Conservation (phyloP, 176 grass and related monocot species). For the Eragrostis curvula region DNA sequence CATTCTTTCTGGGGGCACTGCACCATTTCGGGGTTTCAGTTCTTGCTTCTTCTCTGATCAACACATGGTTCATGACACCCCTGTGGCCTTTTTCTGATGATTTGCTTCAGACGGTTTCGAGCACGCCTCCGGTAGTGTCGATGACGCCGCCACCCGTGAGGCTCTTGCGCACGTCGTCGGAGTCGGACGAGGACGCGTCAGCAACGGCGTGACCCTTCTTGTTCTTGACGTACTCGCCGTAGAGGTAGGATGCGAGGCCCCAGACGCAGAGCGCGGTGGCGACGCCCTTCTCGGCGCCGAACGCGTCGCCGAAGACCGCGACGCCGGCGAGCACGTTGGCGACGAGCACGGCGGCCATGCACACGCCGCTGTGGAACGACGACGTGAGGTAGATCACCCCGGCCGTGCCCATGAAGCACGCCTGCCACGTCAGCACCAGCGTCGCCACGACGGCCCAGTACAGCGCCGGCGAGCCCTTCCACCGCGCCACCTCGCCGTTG, state of each 20-base stretch:
- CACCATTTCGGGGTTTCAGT: no score
- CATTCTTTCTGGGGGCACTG: not conserved
- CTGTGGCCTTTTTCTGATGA: no score
- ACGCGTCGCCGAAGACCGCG: slow-evolving; percentile 70
- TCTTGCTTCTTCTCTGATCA: not conserved
- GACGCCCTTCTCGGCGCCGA: slow-evolving; percentile 73
- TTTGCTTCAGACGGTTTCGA: slow-evolving; percentile 20
- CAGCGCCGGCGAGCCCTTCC: slow-evolving; percentile 40
- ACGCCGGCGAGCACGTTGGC: slow-evolving; percentile 80
- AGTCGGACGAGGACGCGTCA: not conserved
- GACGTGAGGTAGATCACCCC: slow-evolving; percentile 83
- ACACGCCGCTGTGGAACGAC: slow-evolving; percentile 83
- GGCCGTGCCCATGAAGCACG: slow-evolving; percentile 94
- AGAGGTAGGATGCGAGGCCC: slow-evolving; percentile 88
- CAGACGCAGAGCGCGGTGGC: slow-evolving; percentile 75
- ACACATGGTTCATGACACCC: no score
- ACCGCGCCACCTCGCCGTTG: slow-evolving; percentile 39
- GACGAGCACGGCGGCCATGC: slow-evolving; percentile 81
- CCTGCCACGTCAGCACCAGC: slow-evolving; percentile 79
- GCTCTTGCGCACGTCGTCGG: slow-evolving; percentile 22
- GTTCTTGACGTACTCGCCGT: slow-evolving; percentile 72
- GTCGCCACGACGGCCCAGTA: slow-evolving; percentile 68
- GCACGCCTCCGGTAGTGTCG: not conserved
- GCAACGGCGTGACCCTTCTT: not conserved
- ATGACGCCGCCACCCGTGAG: slow-evolving; percentile 7